Conservation (phyloP, 1,284 basidiomycete genomes). For the Erythrobasidium hasegawianum region DNA sequence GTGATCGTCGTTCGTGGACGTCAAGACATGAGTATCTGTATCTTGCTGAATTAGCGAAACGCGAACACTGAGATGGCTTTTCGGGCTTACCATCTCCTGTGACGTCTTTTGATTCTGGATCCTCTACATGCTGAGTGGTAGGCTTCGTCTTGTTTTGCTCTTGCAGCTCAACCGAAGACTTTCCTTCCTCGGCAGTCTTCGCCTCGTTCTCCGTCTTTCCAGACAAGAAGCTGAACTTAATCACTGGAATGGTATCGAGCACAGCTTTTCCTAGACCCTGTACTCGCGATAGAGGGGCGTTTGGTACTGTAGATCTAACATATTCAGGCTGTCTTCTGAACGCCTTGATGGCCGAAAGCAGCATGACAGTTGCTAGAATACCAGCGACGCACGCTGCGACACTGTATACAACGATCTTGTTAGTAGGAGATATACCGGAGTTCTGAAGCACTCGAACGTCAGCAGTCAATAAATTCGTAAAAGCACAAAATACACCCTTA, state of each 20-base stretch:
- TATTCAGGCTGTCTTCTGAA: slow-evolving; percentile 76
- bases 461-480: no score
- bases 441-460: no score
- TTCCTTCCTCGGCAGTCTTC: no score
- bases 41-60: no score
- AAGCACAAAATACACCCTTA: no score
- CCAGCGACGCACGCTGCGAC: slow-evolving; percentile 62
- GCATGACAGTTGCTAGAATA: slow-evolving; percentile 68
- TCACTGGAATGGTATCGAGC: slow-evolving; percentile 85
- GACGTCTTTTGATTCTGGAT: no score
- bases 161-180: no score
- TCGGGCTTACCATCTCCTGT: no score
- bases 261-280: slow-evolving; percentile 79
- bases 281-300: slow-evolving; percentile 61
- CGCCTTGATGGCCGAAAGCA: slow-evolving; percentile 76
- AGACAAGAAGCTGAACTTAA: slow-evolving; percentile 62
- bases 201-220: not conserved
- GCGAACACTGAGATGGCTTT: no score
- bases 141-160: no score
- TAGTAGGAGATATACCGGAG: slow-evolving; percentile 61
- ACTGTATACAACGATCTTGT: slow-evolving; percentile 65
- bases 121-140: no score
- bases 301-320: slow-evolving; percentile 65
- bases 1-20: slow-evolving; percentile 5
- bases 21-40: not conserved